Evolutionary conservation across 2,329 filamentous ascomycete genomes (phyloP).

Genomic region (Endoconidiophora polonica): DNA sequence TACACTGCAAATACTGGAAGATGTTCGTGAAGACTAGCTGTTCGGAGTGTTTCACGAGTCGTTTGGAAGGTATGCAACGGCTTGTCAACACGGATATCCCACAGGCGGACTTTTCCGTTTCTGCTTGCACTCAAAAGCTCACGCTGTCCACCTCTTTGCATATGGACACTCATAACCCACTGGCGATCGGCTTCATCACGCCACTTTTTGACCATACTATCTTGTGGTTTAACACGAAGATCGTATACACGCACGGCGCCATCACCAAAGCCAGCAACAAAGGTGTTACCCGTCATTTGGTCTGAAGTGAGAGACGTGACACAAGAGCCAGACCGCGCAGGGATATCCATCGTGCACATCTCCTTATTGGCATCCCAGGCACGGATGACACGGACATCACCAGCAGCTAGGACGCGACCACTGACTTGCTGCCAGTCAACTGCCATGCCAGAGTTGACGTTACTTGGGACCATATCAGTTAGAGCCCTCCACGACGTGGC

Average conservation of each 20-base stretch:
- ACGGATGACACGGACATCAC: slow-evolving; percentile 85
- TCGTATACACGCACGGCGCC: slow-evolving; percentile 91
- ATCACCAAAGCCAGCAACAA: slow-evolving; percentile 91
- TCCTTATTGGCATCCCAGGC: slow-evolving; percentile 94
- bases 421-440: slow-evolving; percentile 99
- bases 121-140: slow-evolving; percentile 82
- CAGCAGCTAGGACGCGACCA: slow-evolving; percentile 84
- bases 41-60: slow-evolving; percentile 63
- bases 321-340: slow-evolving; percentile 82
- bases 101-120: slow-evolving; percentile 85
- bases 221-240: slow-evolving; percentile 64
- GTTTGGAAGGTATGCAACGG: slow-evolving; percentile 58
- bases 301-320: slow-evolving; percentile 93
- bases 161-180: slow-evolving; percentile 91
- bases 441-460: slow-evolving; percentile 85
- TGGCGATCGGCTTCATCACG: slow-evolving; percentile 71
- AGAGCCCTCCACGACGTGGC: slow-evolving; percentile 83
- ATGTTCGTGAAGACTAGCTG: slow-evolving; percentile 86
- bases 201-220: slow-evolving; percentile 93
- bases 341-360: slow-evolving; percentile 84
- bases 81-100: slow-evolving; percentile 82
- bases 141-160: slow-evolving; percentile 86
- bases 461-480: slow-evolving; percentile 85
- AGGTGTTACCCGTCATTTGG: slow-evolving; percentile 92
- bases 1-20: slow-evolving; percentile 89